Conservation (phyloP, 1,139 yeast genomes). For the Blastobotrys buckinghamii region DNA sequence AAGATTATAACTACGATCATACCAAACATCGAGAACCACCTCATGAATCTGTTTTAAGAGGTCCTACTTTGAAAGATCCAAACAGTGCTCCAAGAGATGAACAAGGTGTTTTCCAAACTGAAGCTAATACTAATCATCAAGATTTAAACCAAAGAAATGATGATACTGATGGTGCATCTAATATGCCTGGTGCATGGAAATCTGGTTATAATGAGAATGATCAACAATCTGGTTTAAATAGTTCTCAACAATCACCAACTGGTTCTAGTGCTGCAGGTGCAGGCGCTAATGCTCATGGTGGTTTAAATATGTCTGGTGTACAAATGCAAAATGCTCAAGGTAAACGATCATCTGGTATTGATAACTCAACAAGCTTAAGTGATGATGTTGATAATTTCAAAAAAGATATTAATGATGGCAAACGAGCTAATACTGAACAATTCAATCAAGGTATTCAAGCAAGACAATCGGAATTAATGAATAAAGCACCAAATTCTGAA, state of each 20-base stretch:
- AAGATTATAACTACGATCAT: too few relatives aligned
- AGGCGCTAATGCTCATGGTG: background rate
- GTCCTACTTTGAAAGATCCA: too few relatives aligned
- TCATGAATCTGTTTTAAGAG: too few relatives aligned
- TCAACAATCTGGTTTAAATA: background rate
- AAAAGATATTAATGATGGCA: background rate
- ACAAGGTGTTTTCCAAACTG: too few relatives aligned
- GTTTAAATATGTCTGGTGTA: background rate
- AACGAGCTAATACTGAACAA: background rate
- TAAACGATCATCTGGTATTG: background rate
- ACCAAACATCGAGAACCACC: too few relatives aligned
- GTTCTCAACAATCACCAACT: background rate
- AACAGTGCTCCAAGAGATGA: too few relatives aligned
- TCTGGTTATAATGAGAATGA: background rate
- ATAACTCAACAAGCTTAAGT: background rate
- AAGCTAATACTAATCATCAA: too few relatives aligned
- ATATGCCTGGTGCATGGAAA: background rate
- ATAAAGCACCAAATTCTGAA: background rate
- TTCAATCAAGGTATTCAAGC: background rate
- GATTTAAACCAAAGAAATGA: too few relatives aligned
- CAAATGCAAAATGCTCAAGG: background rate
- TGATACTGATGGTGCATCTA: too few relatives aligned
- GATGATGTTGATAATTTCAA: background rate
- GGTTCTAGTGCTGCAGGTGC: constrained; percentile 1
- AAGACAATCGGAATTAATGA: background rate